Percentiles rank a stretch among this genome's conserved stretches.
phyloP scores from a whole-genome alignment of 495 filamentous ascomycete genomes.

The Astrocystis sublimbata region DNA sequence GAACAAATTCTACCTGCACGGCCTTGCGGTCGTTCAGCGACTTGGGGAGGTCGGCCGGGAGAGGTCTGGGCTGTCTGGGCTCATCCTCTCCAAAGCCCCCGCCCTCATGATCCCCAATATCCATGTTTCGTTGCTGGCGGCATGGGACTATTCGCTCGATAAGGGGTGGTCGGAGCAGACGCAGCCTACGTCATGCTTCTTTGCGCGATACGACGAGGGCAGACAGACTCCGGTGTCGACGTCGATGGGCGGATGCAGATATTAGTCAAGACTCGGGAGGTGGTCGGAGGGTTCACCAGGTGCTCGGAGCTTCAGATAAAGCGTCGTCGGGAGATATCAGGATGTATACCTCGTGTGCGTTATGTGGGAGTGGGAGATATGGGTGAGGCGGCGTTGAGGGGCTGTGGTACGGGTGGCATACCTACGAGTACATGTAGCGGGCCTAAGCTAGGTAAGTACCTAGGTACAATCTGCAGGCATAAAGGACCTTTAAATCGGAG shows the following conservation, averaged over 20 bases:
- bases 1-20: constrained; percentile 53
- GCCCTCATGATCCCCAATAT: constrained; percentile 55
- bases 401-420: too few species aligned
- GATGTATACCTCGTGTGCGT: too few species aligned
- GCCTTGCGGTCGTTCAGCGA: constrained; percentile 85
- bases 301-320: neutral
- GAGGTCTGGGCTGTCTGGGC: constrained; percentile 45
- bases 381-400: constrained; percentile 3
- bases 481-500: too few species aligned
- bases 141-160: constrained; percentile 28
- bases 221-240: neutral
- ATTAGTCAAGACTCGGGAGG: neutral
- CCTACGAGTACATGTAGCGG: too few species aligned
- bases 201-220: neutral
- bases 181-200: constrained; percentile 24
- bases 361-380: neutral
- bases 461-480: too few species aligned
- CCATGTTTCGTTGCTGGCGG: constrained; percentile 48
- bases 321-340: too few species aligned
- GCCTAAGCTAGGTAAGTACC: too few species aligned
- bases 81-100: constrained; percentile 46
- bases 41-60: constrained; percentile 86
- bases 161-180: constrained; percentile 21
- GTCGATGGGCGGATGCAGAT: neutral
- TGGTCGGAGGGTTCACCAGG: neutral